These are phyloP conservation scores for Ilex asprella DNA, from an alignment of 257 asterid species.

Conservation along the genomic window DNA sequence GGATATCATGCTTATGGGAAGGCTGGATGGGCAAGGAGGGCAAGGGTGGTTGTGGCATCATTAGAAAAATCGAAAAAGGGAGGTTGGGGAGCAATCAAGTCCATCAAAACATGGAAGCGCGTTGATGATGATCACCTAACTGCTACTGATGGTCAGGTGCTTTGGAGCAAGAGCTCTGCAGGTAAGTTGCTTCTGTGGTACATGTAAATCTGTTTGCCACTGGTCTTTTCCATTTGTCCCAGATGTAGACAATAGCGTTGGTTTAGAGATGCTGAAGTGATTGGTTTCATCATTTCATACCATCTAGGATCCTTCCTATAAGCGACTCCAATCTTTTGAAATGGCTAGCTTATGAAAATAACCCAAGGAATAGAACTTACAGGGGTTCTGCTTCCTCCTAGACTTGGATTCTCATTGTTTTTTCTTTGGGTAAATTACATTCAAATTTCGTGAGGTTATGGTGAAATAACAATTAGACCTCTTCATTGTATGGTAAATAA, in stretches of 20 bases:
- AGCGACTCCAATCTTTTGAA: background rate
- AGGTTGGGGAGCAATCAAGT: conserved; percentile 71
- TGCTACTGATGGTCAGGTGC: conserved; percentile 63
- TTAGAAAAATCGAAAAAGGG: conserved; percentile 64
- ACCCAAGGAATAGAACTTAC: no score
- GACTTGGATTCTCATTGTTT: background rate
- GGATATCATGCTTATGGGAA: conserved; percentile 97
- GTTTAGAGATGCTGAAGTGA: background rate
- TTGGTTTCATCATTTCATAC: background rate
- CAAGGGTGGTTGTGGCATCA: conserved; percentile 81
- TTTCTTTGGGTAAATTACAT: no score
- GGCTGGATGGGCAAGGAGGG: conserved; percentile 92
- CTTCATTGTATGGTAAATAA: no score
- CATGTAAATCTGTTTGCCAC: background rate
- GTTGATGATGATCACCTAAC: conserved; percentile 66
- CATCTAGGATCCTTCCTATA: background rate
- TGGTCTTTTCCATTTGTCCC: background rate
- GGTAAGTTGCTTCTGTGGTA: conserved; percentile 21
- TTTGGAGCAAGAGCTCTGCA: conserved; percentile 61
- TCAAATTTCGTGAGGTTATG: no score
- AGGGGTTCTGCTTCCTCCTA: background rate
- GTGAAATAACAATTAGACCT: no score
- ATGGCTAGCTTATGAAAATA: no score
- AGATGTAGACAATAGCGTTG: background rate
- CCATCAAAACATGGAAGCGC: conserved; percentile 85